Evolutionary conservation across 2,329 filamentous ascomycete species (phyloP).

Genomic region (Cladophialophora exuberans): DNA sequence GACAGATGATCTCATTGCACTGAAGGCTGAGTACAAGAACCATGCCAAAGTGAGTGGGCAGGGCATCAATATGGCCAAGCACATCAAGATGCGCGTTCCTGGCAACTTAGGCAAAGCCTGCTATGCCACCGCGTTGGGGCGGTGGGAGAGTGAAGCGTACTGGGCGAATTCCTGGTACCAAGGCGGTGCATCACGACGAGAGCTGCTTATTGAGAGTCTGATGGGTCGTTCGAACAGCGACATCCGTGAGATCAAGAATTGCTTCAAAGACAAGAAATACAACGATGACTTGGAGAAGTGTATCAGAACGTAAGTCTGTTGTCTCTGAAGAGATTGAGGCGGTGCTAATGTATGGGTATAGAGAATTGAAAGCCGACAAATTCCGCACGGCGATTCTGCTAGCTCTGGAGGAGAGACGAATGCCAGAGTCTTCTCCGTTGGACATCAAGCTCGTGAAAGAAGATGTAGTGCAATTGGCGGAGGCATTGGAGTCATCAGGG

Average conservation of each 20-base stretch:
- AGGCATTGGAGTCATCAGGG: slow-evolving; percentile 73
- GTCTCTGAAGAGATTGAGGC: not conserved
- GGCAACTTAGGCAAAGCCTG: slow-evolving; percentile 82
- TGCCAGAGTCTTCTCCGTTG: slow-evolving; percentile 75
- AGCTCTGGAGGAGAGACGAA: slow-evolving; percentile 78
- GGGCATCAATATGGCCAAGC: slow-evolving; percentile 55
- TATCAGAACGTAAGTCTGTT: slow-evolving; percentile 62
- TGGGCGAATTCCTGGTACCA: slow-evolving; percentile 99
- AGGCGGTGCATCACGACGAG: slow-evolving; percentile 77
- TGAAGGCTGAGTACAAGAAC: slow-evolving; percentile 88
- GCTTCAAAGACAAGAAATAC: slow-evolving; percentile 92
- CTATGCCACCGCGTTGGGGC: slow-evolving; percentile 85
- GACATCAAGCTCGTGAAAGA: slow-evolving; percentile 66
- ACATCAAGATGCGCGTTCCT: slow-evolving; percentile 49
- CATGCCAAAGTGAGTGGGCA: slow-evolving; percentile 69
- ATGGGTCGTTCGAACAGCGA: slow-evolving; percentile 92
- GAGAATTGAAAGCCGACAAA: slow-evolving; percentile 92
- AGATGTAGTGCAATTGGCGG: slow-evolving; percentile 74
- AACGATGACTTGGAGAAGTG: slow-evolving; percentile 76
- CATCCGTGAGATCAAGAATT: slow-evolving; percentile 80
- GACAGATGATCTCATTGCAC: slow-evolving; percentile 83
- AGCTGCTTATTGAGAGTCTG: slow-evolving; percentile 88
- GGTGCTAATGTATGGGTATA: slow-evolving; percentile 37
- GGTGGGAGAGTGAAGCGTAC: slow-evolving; percentile 92
- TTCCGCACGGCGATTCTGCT: slow-evolving; percentile 87